Percentiles rank a stretch among this genome's conserved stretches.
Evolutionary conservation across 2,329 filamentous ascomycete species (phyloP).

Genomic region (Ceratocystis smalleyi): DNA sequence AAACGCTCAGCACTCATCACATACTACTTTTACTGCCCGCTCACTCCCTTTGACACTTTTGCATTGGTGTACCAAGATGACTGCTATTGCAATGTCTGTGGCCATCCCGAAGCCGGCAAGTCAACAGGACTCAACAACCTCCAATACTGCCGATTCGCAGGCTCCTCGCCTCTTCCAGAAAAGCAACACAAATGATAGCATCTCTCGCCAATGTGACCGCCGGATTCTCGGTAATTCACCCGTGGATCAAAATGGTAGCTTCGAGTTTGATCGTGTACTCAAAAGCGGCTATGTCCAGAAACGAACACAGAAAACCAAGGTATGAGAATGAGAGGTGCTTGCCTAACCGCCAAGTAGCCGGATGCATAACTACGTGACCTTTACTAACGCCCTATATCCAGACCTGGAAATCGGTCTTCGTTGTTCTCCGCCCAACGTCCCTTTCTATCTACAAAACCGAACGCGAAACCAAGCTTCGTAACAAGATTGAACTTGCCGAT

Average conservation of each 20-base stretch:
- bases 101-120: constrained; percentile 10
- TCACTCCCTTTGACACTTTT: neutral
- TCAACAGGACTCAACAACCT: neutral
- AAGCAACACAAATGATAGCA: neutral
- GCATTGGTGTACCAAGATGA: neutral
- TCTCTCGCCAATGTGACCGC: constrained; percentile 3
- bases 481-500: constrained; percentile 77
- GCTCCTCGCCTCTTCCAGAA: neutral
- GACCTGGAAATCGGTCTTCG: constrained; percentile 79
- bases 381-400: constrained; percentile 26
- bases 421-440: constrained; percentile 79
- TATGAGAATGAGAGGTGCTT: constrained; percentile 26
- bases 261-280: constrained; percentile 86
- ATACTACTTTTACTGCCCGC: neutral
- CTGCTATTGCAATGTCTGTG: constrained; percentile 12
- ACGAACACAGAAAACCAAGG: constrained; percentile 87
- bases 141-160: neutral
- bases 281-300: constrained; percentile 79
- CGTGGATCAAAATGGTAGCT: constrained; percentile 88
- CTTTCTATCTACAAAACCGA: constrained; percentile 88
- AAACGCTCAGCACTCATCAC: neutral
- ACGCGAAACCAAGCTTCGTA: constrained; percentile 74
- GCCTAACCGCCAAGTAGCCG: neutral
- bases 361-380: neutral
- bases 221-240: constrained; percentile 50